phyloP scores from a whole-genome alignment of 768 basidiomycete species.

The Macrocybe gigantea region DNA sequence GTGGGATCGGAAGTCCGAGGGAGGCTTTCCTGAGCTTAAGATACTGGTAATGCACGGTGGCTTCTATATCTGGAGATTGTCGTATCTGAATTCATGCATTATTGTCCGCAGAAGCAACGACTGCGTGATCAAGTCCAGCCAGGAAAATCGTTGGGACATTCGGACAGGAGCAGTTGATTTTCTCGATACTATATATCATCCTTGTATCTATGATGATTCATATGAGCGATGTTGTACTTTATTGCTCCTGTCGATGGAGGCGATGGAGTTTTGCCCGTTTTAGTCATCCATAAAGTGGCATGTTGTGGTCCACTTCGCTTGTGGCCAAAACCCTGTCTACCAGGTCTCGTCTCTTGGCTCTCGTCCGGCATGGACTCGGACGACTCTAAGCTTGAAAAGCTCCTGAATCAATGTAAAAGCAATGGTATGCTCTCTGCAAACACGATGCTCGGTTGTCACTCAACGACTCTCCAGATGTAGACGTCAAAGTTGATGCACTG shows the following conservation, averaged over 20 bases:
- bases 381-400: constrained; percentile 47
- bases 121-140: constrained; percentile 83
- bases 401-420: constrained; percentile 59
- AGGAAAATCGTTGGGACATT: constrained; percentile 80
- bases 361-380: constrained; percentile 44
- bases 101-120: constrained; percentile 67
- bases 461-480: constrained; percentile 50
- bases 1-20: constrained; percentile 91
- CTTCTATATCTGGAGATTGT: not conserved
- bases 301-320: not conserved
- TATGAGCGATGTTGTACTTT: not conserved
- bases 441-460: constrained; percentile 5
- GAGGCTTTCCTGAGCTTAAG: constrained; percentile 90
- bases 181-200: not conserved
- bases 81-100: constrained; percentile 1
- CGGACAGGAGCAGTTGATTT: constrained; percentile 49
- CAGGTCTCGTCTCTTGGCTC: constrained; percentile 2
- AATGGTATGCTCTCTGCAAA: constrained; percentile 38
- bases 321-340: not conserved
- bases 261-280: no score
- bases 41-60: constrained; percentile 48
- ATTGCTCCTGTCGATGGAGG: no score
- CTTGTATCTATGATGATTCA: not conserved
- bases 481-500: constrained; percentile 76
- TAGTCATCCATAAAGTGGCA: no score